phyloP scores from a whole-genome alignment of 2,329 filamentous ascomycete genomes.

The Microcyclosporella mali region DNA sequence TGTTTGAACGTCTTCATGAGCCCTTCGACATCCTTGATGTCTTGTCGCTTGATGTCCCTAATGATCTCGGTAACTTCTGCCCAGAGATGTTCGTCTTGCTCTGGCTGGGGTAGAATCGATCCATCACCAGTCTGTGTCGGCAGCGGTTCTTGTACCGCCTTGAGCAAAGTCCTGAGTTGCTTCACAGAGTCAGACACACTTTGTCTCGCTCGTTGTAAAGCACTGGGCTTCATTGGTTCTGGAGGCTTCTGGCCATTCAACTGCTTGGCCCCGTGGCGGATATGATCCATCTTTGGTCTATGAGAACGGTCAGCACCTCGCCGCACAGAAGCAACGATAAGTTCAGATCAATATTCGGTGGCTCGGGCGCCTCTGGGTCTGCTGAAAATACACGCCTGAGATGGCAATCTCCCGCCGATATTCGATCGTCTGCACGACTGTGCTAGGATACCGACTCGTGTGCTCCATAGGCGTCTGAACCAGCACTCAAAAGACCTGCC shows the following conservation, averaged over 20 bases:
- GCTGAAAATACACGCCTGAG: background rate
- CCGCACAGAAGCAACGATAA: background rate
- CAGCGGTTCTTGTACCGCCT: conserved; percentile 28
- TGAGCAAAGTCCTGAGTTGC: conserved; percentile 25
- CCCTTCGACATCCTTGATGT: conserved; percentile 27
- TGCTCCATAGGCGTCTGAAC: too few species aligned
- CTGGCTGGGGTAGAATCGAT: conserved; percentile 32
- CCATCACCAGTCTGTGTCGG: conserved; percentile 42
- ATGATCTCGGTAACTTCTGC: conserved; percentile 20
- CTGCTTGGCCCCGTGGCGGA: conserved; percentile 1
- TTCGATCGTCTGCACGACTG: too few species aligned
- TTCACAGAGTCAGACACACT: conserved; percentile 22
- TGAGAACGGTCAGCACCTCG: background rate
- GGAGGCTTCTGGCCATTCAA: conserved; percentile 2
- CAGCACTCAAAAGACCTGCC: too few species aligned
- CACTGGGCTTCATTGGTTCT: conserved; percentile 18
- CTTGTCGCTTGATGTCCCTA: conserved; percentile 21
- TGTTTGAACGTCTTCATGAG: conserved; percentile 36
- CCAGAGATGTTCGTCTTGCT: conserved; percentile 17
- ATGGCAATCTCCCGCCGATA: too few species aligned
- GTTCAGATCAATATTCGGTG: too few species aligned
- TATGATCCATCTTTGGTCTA: conserved; percentile 3
- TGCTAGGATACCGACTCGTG: too few species aligned
- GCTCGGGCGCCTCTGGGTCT: background rate
- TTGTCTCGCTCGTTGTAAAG: conserved; percentile 21